These are phyloP conservation scores for Penicillium diatomitis DNA, from an alignment of 495 filamentous ascomycete genomes.

Conservation along the genomic window DNA sequence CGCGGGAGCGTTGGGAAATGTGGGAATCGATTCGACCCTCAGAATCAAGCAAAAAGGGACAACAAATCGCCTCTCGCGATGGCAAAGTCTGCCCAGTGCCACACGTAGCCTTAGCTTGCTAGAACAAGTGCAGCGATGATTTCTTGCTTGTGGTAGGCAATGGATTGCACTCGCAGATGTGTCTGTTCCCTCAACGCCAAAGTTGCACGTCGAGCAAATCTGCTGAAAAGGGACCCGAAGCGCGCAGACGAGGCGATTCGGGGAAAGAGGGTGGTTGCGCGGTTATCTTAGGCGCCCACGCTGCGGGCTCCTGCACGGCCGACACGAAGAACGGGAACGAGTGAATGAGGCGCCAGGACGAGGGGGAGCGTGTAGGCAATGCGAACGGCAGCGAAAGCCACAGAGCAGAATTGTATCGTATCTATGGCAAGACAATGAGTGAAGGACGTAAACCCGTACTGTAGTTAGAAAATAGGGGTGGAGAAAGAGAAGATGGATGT, in stretches of 20 bases:
- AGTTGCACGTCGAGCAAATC: slow-evolving; percentile 1
- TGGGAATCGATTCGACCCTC: background rate
- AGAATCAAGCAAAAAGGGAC: slow-evolving; percentile 1
- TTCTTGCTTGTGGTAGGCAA: too few species aligned
- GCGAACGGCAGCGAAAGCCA: background rate
- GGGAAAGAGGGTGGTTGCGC: slow-evolving; percentile 10
- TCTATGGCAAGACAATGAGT: too few species aligned
- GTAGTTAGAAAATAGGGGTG: slow-evolving; percentile 1
- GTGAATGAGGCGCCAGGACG: slow-evolving; percentile 4
- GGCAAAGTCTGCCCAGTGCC: slow-evolving; percentile 1
- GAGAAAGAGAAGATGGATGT: slow-evolving; percentile 7
- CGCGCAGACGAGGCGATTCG: slow-evolving; percentile 1
- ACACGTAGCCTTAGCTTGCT: background rate
- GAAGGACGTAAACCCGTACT: too few species aligned
- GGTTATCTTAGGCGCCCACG: slow-evolving; percentile 15
- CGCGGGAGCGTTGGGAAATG: background rate
- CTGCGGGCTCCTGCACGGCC: slow-evolving; percentile 1
- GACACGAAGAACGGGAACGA: slow-evolving; percentile 9
- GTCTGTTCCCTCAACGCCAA: background rate
- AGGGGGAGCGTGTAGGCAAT: slow-evolving; percentile 1
- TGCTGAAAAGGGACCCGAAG: background rate
- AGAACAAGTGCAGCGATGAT: too few species aligned
- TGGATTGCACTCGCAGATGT: too few species aligned
- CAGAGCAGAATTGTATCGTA: background rate
- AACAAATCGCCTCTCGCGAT: background rate